Conservation (phyloP, 2,329 filamentous ascomycete species). For the Hymenoscyphus salicellus region DNA sequence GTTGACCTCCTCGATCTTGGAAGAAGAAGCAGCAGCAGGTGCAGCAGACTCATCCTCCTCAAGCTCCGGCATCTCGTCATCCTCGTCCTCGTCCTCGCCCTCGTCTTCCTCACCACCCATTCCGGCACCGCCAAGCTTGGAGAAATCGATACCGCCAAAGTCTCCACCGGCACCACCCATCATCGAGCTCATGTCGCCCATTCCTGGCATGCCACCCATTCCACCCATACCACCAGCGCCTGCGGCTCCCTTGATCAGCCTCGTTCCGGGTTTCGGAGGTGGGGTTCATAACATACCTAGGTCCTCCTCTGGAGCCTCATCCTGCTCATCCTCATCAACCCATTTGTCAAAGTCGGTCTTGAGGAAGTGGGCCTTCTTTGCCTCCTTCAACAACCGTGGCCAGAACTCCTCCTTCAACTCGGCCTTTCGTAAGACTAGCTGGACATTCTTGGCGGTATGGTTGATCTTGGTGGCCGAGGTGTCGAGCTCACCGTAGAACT, state of each 20-base stretch:
- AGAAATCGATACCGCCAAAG: slow-evolving; percentile 89
- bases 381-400: slow-evolving; percentile 89
- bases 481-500: slow-evolving; percentile 91
- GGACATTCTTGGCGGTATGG: slow-evolving; percentile 84
- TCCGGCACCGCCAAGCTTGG: slow-evolving; percentile 72
- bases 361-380: slow-evolving; percentile 87
- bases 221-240: slow-evolving; percentile 52
- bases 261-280: slow-evolving; percentile 26
- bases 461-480: slow-evolving; percentile 76
- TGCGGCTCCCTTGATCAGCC: slow-evolving; percentile 14
- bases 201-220: slow-evolving; percentile 51
- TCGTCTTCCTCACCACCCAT: slow-evolving; percentile 39
- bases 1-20: slow-evolving; percentile 40
- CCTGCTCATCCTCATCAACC: slow-evolving; percentile 71
- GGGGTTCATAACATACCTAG: slow-evolving; percentile 49
- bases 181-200: slow-evolving; percentile 40
- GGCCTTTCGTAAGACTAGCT: slow-evolving; percentile 95
- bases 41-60: slow-evolving; percentile 50
- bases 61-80: slow-evolving; percentile 72
- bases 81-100: slow-evolving; percentile 43
- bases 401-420: slow-evolving; percentile 92
- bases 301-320: slow-evolving; percentile 82
- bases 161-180: slow-evolving; percentile 55
- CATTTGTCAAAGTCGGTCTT: slow-evolving; percentile 97
- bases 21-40: slow-evolving; percentile 43